Evolutionary conservation across 768 basidiomycete species (phyloP), one percentile per base, ranked within the genome.

Genomic region (Phaeotremella skinneri): DNA sequence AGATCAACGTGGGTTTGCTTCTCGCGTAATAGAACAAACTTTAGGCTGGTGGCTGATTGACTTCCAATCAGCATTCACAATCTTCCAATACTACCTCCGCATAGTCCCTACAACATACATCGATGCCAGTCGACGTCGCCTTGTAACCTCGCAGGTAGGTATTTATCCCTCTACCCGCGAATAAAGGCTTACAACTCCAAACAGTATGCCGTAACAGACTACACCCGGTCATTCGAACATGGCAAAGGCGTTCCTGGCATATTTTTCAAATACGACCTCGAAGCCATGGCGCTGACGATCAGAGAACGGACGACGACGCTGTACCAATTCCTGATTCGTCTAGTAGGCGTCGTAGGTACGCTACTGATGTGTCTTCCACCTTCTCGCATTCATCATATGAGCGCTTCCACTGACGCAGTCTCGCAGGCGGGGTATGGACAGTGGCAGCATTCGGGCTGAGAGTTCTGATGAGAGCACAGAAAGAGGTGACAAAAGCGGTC

Each of bases 181-280:
- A n/a, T 2, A 34, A 6, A 0, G 21, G 2, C 31, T 51, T 16
- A 9, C 25, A 47, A 21, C 11, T 16, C 37, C 14, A 30, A 3
- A 14, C 47, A 94, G 76, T 97, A 98, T 79, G 90, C 89, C 47
- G 94, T 97, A 4, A 97, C 91, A 0, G 91, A 96, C 78, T 94
- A 97, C 66, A 85, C 83, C 1, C 85, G 89, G 29, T 81, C 83
- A 17, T 79, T 96, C 2, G 79, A 84, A 20, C 88, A 90, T 71
- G 84, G 89, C 63, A 79, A 81, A 16, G 90, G 89, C 5, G 87
- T 90, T 0, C 94, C 94, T 0, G 93, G 78, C 16, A 94, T 98
- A 73, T 97, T 94, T 81, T 96, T 97, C 87, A 96, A 97, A 78
- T 97, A 91, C 75, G 93, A 99, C 58, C 79, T 97, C 34, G 94